Conservation (phyloP, 805 yeast species). For the Pichia rugopelliculosa region DNA sequence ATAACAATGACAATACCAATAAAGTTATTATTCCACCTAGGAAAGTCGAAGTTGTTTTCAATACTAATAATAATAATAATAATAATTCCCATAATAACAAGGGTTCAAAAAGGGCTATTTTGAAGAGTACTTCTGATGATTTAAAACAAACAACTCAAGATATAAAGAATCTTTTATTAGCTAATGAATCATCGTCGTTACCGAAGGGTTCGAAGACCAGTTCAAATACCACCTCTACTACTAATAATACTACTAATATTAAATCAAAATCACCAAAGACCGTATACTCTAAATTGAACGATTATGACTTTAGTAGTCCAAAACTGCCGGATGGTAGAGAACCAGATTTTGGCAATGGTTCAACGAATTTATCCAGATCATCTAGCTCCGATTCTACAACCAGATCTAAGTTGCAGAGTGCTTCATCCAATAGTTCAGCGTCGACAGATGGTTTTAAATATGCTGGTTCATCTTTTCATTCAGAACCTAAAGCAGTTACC, state of each 20-base stretch:
- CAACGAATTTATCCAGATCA: constrained; percentile 13
- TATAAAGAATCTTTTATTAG: constrained; percentile 14
- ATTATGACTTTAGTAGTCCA: neutral
- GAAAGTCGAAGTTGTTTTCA: constrained; percentile 19
- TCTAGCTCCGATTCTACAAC: constrained; percentile 4
- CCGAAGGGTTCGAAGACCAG: constrained; percentile 16
- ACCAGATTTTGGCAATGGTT: constrained; percentile 11
- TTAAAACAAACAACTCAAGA: constrained; percentile 18
- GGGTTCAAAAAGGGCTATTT: constrained; percentile 3
- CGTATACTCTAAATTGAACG: neutral
- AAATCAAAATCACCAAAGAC: constrained; percentile 8
- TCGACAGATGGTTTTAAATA: constrained; percentile 26
- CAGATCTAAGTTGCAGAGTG: constrained; percentile 9
- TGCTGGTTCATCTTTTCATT: constrained; percentile 52
- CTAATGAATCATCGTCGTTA: constrained; percentile 13
- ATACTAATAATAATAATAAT: constrained; percentile 8
- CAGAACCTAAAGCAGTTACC: constrained; percentile 48
- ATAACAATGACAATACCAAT: constrained; percentile 30
- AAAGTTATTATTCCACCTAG: constrained; percentile 25
- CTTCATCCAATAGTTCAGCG: constrained; percentile 10
- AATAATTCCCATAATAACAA: constrained; percentile 10
- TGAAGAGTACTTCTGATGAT: constrained; percentile 17
- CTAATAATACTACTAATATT: constrained; percentile 6
- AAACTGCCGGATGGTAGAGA: constrained; percentile 13
- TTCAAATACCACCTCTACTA: neutral